A percentile compares a stretch with the other conserved stretches of the same genome.
These are phyloP conservation scores for Juglanconis juglandina DNA, from an alignment of 2,329 filamentous ascomycete species.

Conservation along the genomic window DNA sequence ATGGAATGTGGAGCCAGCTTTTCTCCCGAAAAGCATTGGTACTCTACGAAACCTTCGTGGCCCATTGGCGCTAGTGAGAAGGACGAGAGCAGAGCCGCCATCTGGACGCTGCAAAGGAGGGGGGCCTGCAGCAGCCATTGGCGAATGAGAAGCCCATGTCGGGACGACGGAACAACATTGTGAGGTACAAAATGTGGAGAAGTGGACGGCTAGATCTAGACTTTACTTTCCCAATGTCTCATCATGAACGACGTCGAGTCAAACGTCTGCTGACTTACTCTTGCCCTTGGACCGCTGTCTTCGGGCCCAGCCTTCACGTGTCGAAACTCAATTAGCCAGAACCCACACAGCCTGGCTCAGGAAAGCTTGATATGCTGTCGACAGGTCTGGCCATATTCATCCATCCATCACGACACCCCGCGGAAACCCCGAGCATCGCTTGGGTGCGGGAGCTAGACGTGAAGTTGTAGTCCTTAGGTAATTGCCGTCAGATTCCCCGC, in stretches of 20 bases:
- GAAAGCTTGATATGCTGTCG: background rate
- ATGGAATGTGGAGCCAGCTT: too few species aligned
- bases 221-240: background rate
- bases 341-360: background rate
- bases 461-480: conserved; percentile 5
- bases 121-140: background rate
- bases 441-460: background rate
- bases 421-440: background rate
- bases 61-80: background rate
- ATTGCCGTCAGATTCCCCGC: background rate
- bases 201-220: background rate
- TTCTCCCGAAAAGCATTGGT: too few species aligned
- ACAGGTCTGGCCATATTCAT: background rate
- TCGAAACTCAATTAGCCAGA: background rate
- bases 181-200: background rate
- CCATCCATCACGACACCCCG: background rate
- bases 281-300: too few species aligned
- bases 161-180: background rate
- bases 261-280: too few species aligned
- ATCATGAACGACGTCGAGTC: too few species aligned
- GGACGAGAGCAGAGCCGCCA: background rate
- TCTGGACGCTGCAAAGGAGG: background rate
- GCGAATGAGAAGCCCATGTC: background rate
- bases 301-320: too few species aligned
- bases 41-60: background rate